Evolutionary conservation across 192 early-diverging fungal species (phyloP).

Genomic region (Mortierella claussenii): DNA sequence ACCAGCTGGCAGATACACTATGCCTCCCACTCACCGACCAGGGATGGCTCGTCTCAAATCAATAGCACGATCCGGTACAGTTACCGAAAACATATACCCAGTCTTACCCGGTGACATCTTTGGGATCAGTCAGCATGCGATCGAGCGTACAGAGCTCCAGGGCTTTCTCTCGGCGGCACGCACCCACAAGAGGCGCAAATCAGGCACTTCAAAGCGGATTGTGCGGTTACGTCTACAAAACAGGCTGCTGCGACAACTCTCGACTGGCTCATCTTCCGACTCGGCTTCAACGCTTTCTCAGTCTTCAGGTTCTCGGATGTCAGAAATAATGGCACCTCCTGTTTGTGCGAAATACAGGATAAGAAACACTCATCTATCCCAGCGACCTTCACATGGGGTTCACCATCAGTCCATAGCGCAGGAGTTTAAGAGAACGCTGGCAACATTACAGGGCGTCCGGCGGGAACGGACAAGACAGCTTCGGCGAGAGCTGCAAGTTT

Average conservation of each 20-base stretch:
- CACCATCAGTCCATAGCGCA: neutral
- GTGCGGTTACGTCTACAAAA: slow-evolving; percentile 19
- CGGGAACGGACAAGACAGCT: slow-evolving; percentile 26
- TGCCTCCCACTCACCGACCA: neutral
- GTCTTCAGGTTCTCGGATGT: neutral
- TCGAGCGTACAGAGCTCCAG: slow-evolving; percentile 27
- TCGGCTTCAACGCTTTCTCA: neutral
- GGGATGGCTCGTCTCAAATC: slow-evolving; percentile 10
- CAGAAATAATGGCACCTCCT: neutral
- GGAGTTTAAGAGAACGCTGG: neutral
- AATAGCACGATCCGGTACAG: slow-evolving; percentile 13
- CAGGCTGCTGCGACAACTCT: slow-evolving; percentile 3
- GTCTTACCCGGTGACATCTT: slow-evolving; percentile 41
- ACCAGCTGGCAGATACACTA: too few species aligned
- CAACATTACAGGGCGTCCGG: slow-evolving; percentile 1
- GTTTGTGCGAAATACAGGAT: neutral
- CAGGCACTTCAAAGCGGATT: slow-evolving; percentile 5
- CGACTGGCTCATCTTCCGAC: neutral
- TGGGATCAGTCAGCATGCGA: slow-evolving; percentile 37
- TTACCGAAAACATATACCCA: slow-evolving; percentile 29
- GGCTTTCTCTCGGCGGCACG: slow-evolving; percentile 21
- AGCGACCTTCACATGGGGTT: neutral
- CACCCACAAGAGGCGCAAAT: slow-evolving; percentile 14
- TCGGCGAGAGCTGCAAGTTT: slow-evolving; percentile 30
- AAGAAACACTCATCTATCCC: neutral